Percentiles rank a stretch among this genome's conserved stretches.
These are phyloP conservation scores for Tolypocladium amazonense DNA, from an alignment of 2,329 filamentous ascomycete species.

Conservation along the genomic window DNA sequence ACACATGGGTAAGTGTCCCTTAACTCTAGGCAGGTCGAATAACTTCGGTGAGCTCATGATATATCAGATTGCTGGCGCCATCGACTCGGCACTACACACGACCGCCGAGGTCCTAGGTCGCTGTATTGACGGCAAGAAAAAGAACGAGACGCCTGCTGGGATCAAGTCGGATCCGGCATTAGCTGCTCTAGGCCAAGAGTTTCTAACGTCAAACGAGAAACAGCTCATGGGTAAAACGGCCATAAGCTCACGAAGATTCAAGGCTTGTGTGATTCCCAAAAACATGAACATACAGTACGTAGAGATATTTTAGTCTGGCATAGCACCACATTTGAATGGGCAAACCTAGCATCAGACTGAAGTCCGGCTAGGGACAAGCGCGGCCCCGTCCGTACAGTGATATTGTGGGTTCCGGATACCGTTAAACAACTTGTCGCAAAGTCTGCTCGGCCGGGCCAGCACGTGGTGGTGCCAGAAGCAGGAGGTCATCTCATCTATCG, in stretches of 20 bases:
- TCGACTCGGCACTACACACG: background rate
- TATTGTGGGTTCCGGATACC: no score
- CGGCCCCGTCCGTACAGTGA: no score
- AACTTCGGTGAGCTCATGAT: background rate
- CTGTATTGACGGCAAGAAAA: background rate
- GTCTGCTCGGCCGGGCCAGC: no score
- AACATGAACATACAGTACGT: background rate
- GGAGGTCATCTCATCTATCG: no score
- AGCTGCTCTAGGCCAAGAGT: background rate
- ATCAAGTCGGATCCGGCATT: background rate
- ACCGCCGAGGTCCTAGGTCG: background rate
- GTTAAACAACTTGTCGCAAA: no score
- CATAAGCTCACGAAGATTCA: background rate
- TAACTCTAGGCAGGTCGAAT: background rate
- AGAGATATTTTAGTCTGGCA: background rate
- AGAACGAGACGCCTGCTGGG: background rate
- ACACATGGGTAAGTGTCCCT: background rate
- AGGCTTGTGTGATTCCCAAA: background rate
- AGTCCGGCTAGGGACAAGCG: no score
- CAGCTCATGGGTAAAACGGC: background rate
- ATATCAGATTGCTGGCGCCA: background rate
- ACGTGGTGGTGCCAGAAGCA: no score
- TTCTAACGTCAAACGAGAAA: background rate
- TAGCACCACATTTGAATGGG: background rate
- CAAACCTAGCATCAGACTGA: background rate